Conservation (phyloP, 2,329 filamentous ascomycete genomes). For the Pseudogymnoascus sp. region DNA sequence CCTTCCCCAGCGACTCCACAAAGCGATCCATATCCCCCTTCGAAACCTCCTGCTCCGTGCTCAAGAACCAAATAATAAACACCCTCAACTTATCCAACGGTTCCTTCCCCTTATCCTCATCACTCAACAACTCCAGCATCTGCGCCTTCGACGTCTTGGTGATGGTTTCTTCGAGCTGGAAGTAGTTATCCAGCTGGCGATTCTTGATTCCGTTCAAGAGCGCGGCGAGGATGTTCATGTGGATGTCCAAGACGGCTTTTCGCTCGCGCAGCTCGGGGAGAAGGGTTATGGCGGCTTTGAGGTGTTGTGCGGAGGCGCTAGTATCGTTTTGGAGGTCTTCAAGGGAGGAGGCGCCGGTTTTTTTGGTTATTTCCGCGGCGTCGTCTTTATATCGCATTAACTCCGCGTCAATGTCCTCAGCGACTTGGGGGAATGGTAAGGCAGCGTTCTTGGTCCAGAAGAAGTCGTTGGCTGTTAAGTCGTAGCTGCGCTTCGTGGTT, state of each 20-base stretch:
- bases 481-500: slow-evolving; percentile 78
- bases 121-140: slow-evolving; percentile 77
- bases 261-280: slow-evolving; percentile 86
- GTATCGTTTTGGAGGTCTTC: slow-evolving; percentile 90
- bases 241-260: slow-evolving; percentile 91
- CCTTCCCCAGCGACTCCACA: slow-evolving; percentile 69
- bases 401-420: slow-evolving; percentile 91
- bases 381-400: slow-evolving; percentile 93
- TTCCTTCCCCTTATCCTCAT: slow-evolving; percentile 71
- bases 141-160: slow-evolving; percentile 85
- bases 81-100: slow-evolving; percentile 82
- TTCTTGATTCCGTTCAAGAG: slow-evolving; percentile 75
- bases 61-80: slow-evolving; percentile 96
- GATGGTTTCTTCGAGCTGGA: slow-evolving; percentile 87
- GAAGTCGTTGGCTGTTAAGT: slow-evolving; percentile 82
- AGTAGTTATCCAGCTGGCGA: slow-evolving; percentile 90
- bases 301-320: slow-evolving; percentile 79
- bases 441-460: slow-evolving; percentile 94
- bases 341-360: slow-evolving; percentile 84
- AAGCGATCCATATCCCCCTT: slow-evolving; percentile 78
- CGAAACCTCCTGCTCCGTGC: slow-evolving; percentile 80
- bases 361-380: slow-evolving; percentile 85
- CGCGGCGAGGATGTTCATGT: slow-evolving; percentile 94
- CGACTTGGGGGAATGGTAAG: slow-evolving; percentile 87
- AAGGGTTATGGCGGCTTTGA: slow-evolving; percentile 90